These are phyloP conservation scores for Malassezia japonica DNA, from an alignment of 1,284 basidiomycete species.

Conservation along the genomic window DNA sequence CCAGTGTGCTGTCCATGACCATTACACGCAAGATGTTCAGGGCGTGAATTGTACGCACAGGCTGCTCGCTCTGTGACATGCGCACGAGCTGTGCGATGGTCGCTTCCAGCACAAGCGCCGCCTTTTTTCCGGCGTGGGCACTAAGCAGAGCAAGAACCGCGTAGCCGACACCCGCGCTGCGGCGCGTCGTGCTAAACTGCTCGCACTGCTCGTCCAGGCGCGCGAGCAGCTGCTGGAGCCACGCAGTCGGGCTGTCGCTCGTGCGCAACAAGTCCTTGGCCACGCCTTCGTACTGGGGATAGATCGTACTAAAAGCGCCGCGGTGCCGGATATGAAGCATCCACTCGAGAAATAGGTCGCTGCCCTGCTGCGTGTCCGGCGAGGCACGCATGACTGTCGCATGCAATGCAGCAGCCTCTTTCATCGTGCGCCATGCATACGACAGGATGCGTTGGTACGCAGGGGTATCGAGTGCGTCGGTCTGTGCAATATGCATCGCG, in stretches of 20 bases:
- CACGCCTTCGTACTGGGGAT: slow-evolving; percentile 41
- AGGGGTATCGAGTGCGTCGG: slow-evolving; percentile 22
- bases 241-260: slow-evolving; percentile 34
- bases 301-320: slow-evolving; percentile 48
- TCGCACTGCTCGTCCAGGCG: slow-evolving; percentile 23
- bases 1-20: slow-evolving; percentile 34
- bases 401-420: slow-evolving; percentile 47
- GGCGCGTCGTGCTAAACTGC: slow-evolving; percentile 46
- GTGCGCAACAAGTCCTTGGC: slow-evolving; percentile 27
- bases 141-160: slow-evolving; percentile 47
- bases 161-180: slow-evolving; percentile 48
- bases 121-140: slow-evolving; percentile 15
- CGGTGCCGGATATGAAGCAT: slow-evolving; percentile 47
- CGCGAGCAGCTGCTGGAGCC: slow-evolving; percentile 39
- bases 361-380: slow-evolving; percentile 18
- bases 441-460: slow-evolving; percentile 47
- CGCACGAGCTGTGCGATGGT: background rate
- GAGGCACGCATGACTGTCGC: slow-evolving; percentile 35
- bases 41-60: slow-evolving; percentile 36
- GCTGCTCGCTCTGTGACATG: slow-evolving; percentile 2
- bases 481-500: slow-evolving; percentile 28
- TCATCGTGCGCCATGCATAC: slow-evolving; percentile 49
- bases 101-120: background rate
- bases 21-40: slow-evolving; percentile 47
- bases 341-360: slow-evolving; percentile 45